Conservation (phyloP, 2,329 filamentous ascomycete genomes). For the Neonectria hederae region DNA sequence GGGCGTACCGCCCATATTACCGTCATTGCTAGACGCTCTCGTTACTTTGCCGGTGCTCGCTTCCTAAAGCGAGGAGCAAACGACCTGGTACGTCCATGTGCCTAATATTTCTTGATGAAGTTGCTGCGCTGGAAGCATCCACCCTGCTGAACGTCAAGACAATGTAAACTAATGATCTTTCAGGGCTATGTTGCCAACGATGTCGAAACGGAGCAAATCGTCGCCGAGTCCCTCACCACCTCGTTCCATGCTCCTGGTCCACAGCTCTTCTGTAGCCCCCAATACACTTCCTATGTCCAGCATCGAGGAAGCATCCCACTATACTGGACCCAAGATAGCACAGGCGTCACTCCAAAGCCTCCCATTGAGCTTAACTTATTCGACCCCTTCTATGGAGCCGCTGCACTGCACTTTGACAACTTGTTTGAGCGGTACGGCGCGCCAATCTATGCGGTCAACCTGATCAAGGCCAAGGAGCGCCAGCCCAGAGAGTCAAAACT, state of each 20-base stretch:
- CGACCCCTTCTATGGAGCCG: slow-evolving; percentile 94
- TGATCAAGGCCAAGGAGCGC: slow-evolving; percentile 89
- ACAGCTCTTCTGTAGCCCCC: slow-evolving; percentile 84
- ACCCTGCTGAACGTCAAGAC: no score
- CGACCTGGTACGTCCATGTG: slow-evolving; percentile 65
- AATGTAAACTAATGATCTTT: slow-evolving; percentile 13
- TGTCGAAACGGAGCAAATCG: slow-evolving; percentile 98
- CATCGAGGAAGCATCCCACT: slow-evolving; percentile 96
- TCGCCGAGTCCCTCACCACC: slow-evolving; percentile 92
- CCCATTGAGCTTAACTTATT: slow-evolving; percentile 95
- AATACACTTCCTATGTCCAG: slow-evolving; percentile 96
- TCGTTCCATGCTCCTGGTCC: slow-evolving; percentile 94
- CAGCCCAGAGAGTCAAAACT: slow-evolving; percentile 92
- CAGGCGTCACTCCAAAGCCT: slow-evolving; percentile 93
- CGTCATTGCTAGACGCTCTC: slow-evolving; percentile 89
- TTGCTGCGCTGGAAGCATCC: background rate
- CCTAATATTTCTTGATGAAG: background rate
- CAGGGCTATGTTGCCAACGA: slow-evolving; percentile 95
- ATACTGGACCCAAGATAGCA: slow-evolving; percentile 97
- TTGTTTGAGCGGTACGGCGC: slow-evolving; percentile 93
- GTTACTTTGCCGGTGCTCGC: slow-evolving; percentile 92
- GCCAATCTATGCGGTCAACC: slow-evolving; percentile 89
- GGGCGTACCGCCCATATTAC: slow-evolving; percentile 91
- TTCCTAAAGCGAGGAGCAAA: slow-evolving; percentile 96
- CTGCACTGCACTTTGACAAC: slow-evolving; percentile 94